Conservation (phyloP, 1,284 basidiomycete species). For the Athelia sp. region DNA sequence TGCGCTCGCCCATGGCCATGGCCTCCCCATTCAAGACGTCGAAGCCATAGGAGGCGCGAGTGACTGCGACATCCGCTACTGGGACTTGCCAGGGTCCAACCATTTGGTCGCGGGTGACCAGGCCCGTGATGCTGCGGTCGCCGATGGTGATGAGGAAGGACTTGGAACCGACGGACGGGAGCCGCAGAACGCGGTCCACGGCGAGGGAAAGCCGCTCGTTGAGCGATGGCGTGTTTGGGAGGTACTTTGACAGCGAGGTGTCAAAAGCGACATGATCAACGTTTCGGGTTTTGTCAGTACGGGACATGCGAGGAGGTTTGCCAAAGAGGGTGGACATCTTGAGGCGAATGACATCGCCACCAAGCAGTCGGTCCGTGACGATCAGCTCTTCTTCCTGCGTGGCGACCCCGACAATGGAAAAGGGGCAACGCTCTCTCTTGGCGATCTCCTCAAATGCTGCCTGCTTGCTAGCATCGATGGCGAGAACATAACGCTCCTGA, state of each 20-base stretch:
- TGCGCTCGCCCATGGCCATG: neutral
- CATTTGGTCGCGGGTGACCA: constrained; percentile 97
- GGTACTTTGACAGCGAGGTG: constrained; percentile 62
- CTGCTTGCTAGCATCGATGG: constrained; percentile 61
- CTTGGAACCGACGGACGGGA: constrained; percentile 94
- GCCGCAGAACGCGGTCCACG: constrained; percentile 77
- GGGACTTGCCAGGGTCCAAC: constrained; percentile 99
- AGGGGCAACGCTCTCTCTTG: constrained; percentile 88
- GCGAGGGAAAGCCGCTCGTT: constrained; percentile 54
- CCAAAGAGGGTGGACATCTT: constrained; percentile 97
- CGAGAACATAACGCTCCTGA: constrained; percentile 97
- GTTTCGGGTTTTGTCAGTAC: constrained; percentile 57
- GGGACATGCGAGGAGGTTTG: constrained; percentile 91
- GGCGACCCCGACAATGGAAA: constrained; percentile 86
- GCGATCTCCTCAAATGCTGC: constrained; percentile 75
- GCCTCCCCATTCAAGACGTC: constrained; percentile 84
- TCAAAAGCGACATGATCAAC: constrained; percentile 65
- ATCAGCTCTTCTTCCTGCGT: constrained; percentile 80
- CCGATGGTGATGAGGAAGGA: constrained; percentile 99
- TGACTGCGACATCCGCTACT: constrained; percentile 96
- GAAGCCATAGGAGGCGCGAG: constrained; percentile 92
- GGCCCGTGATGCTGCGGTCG: constrained; percentile 90
- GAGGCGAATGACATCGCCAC: constrained; percentile 80
- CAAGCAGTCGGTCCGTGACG: constrained; percentile 85
- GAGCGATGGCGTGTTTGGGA: constrained; percentile 36